A percentile compares a stretch with the other conserved stretches of the same genome.
Evolutionary conservation across 2,329 filamentous ascomycete genomes (phyloP).

Genomic region (Arthrobotrys entomopaga): DNA sequence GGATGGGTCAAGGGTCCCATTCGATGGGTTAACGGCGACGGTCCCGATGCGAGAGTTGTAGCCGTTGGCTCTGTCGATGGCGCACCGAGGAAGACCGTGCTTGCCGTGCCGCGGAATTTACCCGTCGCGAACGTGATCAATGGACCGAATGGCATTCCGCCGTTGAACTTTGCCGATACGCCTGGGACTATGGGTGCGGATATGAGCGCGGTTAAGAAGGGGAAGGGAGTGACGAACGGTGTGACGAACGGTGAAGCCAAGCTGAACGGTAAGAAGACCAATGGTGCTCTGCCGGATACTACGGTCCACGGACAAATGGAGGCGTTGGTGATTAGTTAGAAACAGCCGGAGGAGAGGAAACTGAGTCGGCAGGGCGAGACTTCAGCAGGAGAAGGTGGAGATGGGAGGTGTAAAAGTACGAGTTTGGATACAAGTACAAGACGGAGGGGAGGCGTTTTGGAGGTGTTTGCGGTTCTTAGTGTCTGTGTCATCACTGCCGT

Average conservation of each 20-base stretch:
- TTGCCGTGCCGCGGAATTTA: constrained; percentile 32
- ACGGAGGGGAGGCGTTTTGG: constrained; percentile 35
- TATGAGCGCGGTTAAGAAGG: constrained; percentile 27
- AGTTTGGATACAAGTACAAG: neutral
- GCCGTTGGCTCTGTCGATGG: constrained; percentile 47
- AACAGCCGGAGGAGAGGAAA: neutral
- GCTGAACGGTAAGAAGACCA: constrained; percentile 26
- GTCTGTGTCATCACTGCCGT: constrained; percentile 15
- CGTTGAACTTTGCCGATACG: constrained; percentile 34
- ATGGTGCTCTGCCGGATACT: constrained; percentile 35
- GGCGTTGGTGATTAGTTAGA: constrained; percentile 47
- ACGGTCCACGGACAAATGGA: constrained; percentile 38
- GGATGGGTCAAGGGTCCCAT: constrained; percentile 43
- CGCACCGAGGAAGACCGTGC: constrained; percentile 20
- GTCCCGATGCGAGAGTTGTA: constrained; percentile 27
- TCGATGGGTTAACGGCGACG: constrained; percentile 47
- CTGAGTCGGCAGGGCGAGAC: constrained; percentile 4
- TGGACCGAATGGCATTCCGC: constrained; percentile 31
- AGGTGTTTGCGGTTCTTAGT: constrained; percentile 33
- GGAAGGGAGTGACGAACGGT: constrained; percentile 5
- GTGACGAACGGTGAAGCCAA: neutral
- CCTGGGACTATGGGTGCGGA: constrained; percentile 41
- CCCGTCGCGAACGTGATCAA: constrained; percentile 40
- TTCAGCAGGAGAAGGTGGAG: neutral
- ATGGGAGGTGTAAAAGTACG: neutral